Percentiles rank a stretch among this genome's conserved stretches.
Conservation (phyloP, 1,284 basidiomycete species). For the Apiotrichum gracile region DNA sequence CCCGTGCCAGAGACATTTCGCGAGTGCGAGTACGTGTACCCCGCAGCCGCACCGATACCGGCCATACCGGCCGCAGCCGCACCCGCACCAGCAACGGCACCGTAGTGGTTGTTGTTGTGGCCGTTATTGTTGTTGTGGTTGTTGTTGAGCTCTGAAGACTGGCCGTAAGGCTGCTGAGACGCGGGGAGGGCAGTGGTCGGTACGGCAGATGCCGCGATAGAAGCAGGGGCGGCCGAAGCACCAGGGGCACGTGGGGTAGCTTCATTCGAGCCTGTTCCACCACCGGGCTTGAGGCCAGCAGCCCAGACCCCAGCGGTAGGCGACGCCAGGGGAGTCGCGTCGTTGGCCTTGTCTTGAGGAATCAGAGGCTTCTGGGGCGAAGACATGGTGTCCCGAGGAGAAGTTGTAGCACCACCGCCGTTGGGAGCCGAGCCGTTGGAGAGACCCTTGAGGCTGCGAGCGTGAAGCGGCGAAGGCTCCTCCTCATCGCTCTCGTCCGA, state of each 20-base stretch:
- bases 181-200: background rate
- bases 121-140: no score
- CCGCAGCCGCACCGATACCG: background rate
- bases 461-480: slow-evolving; percentile 4
- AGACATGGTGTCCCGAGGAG: background rate
- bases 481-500: slow-evolving; percentile 49
- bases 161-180: no score
- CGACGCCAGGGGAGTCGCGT: background rate
- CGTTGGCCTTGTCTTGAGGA: background rate
- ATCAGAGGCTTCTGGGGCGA: background rate
- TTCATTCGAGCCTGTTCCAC: background rate
- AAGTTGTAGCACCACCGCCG: background rate
- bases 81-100: background rate
- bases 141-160: no score
- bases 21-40: background rate
- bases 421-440: slow-evolving; percentile 10
- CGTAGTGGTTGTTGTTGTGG: no score
- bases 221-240: no score
- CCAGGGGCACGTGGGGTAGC: background rate
- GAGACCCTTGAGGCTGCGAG: slow-evolving; percentile 5
- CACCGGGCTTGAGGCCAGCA: background rate
- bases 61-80: background rate
- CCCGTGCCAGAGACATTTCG: background rate
- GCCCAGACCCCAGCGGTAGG: background rate
- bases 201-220: no score